Base-by-base conservation (phyloP, 1,139 yeast species). In the Arxiozyma slooffiae region DNA sequence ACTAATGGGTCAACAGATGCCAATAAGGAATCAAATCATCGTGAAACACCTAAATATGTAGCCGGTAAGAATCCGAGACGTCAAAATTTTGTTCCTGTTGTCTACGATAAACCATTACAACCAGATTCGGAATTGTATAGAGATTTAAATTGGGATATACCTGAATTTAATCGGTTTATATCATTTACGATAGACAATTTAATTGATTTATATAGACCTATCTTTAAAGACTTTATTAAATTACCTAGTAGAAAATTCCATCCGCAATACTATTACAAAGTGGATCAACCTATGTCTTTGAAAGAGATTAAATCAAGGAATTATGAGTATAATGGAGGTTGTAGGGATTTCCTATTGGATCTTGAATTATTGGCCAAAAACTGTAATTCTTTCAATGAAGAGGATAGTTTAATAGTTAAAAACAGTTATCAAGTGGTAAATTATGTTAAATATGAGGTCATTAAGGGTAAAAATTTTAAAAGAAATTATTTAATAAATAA, bases 251-350 rank as follows among this genome's bases (percentile, higher is more conserved):
- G 79, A 61, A 83, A 83, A 57, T 70, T 78, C 40, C 88, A 85
- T 57, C 95, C 97, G 0, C 94, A 86, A 61, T 92, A 90, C 67
- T 85, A 82, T 63, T 77, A 79, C 50, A 73, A 82, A 53, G 80
- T 86, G 38, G 67, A 68, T 24, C 64, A 71, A n/a, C 95, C 95
- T 3, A 77, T 85, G 9, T 81, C 92, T 1, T 65, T 86, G 14
- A 67, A 77, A 46, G 95, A 85, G 57, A 82, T 84, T 43, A 78
- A 73, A 56, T 62, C 65, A 11, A 62, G 72, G 66, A 60, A 81
- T 73, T 60, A 68, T 70, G 49, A 64, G 51, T 60, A 57, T 37
- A 54, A 55, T 18, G 80, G 75, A 47, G 68, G 69, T 20, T 53
- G 59, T 9, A 57, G 53, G 21, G 52, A 56, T 17, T 79, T 82